Conservation (phyloP, 2,329 filamentous ascomycete genomes). For the Blumeria graminis region DNA sequence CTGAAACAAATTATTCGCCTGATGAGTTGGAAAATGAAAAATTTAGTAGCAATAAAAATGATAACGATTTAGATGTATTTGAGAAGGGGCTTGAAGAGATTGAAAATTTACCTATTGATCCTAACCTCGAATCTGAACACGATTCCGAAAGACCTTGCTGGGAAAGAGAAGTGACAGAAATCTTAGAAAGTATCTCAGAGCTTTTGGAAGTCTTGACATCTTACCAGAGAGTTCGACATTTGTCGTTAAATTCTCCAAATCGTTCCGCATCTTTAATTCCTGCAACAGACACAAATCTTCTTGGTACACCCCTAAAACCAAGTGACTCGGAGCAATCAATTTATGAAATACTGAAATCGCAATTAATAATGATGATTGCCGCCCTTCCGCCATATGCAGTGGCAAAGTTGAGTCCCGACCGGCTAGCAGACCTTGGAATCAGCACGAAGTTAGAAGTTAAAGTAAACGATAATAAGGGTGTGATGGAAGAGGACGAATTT, state of each 20-base stretch:
- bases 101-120: slow-evolving; percentile 33
- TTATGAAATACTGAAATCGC: slow-evolving; percentile 26
- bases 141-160: slow-evolving; percentile 27
- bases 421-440: slow-evolving; percentile 27
- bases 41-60: slow-evolving; percentile 2
- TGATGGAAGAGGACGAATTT: slow-evolving; percentile 28
- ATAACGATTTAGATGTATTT: slow-evolving; percentile 17
- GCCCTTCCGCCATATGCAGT: slow-evolving; percentile 30
- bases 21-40: background rate
- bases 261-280: slow-evolving; percentile 38
- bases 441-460: slow-evolving; percentile 26
- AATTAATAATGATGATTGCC: slow-evolving; percentile 25
- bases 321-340: slow-evolving; percentile 28
- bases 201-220: slow-evolving; percentile 54
- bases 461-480: slow-evolving; percentile 23
- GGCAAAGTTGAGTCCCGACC: slow-evolving; percentile 30
- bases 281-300: slow-evolving; percentile 28
- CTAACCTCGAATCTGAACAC: slow-evolving; percentile 19
- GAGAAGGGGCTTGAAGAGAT: slow-evolving; percentile 31
- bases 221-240: slow-evolving; percentile 55
- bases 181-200: slow-evolving; percentile 50
- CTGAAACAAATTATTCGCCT: slow-evolving; percentile 4
- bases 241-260: slow-evolving; percentile 38
- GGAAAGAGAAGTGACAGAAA: slow-evolving; percentile 40
- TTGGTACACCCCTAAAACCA: slow-evolving; percentile 39